Evolutionary conservation across 768 basidiomycete species (phyloP).

Genomic region (Mycena floridula): DNA sequence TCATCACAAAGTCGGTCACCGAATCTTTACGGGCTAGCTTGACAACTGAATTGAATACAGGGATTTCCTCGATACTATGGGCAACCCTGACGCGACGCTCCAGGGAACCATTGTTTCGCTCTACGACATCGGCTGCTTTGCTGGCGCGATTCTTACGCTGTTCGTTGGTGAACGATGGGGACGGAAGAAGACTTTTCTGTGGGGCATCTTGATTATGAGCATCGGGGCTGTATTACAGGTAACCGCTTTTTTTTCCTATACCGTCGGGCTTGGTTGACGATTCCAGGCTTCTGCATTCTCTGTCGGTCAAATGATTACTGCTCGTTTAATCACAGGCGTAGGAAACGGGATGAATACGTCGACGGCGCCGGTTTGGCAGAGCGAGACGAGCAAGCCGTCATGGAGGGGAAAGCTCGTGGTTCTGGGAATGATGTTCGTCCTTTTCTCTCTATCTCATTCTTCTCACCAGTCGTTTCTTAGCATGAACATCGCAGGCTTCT

Average conservation of each 20-base stretch:
- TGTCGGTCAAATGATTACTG: constrained; percentile 42
- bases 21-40: constrained; percentile 30
- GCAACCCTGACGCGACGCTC: constrained; percentile 23
- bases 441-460: neutral
- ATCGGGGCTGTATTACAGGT: constrained; percentile 47
- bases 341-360: constrained; percentile 32
- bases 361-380: constrained; percentile 47
- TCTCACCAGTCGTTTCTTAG: constrained; percentile 14
- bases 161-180: constrained; percentile 13
- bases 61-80: neutral
- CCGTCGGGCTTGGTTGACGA: too few relatives aligned
- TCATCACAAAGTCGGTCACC: constrained; percentile 40
- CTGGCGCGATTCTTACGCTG: constrained; percentile 37
- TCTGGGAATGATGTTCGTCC: constrained; percentile 40
- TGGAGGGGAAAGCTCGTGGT: constrained; percentile 44
- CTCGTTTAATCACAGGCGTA: constrained; percentile 39
- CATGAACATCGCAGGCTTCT: constrained; percentile 47
- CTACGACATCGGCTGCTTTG: constrained; percentile 47
- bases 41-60: neutral
- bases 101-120: constrained; percentile 45
- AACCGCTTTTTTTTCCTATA: constrained; percentile 35
- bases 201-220: constrained; percentile 47
- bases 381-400: constrained; percentile 42
- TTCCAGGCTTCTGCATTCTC: too few relatives aligned
- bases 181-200: constrained; percentile 38